Evolutionary conservation across 805 yeast species (phyloP).

Genomic region (Wickerhamomyces sydowiorum): DNA sequence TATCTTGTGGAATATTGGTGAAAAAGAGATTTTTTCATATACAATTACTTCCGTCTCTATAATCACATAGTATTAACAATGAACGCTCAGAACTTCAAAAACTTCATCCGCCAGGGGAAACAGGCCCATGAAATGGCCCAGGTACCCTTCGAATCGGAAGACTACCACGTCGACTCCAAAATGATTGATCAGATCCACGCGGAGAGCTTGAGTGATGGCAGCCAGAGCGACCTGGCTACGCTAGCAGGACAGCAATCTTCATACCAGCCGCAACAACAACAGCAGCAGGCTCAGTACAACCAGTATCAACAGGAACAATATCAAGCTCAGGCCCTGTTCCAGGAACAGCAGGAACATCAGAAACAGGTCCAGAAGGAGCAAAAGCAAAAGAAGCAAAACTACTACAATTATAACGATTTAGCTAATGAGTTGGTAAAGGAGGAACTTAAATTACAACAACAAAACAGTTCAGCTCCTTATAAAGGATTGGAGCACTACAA

Average conservation of each 20-base stretch:
- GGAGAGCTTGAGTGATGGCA: background rate
- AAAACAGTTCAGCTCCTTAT: constrained; percentile 3
- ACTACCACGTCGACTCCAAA: background rate
- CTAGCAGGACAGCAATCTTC: background rate
- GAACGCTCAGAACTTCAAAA: constrained; percentile 29
- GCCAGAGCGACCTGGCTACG: background rate
- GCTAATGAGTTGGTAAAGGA: constrained; percentile 22
- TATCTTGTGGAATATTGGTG: too few species aligned
- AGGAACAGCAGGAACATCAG: background rate
- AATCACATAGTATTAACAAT: background rate
- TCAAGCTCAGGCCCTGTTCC: background rate
- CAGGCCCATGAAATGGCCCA: constrained; percentile 24
- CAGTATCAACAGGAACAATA: background rate
- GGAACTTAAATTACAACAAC: constrained; percentile 15
- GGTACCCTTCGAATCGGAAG: background rate
- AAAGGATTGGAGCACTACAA: constrained; percentile 26
- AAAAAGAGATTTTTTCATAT: too few species aligned
- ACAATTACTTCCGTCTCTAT: too few species aligned
- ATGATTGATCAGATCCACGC: background rate
- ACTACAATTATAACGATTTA: constrained; percentile 20
- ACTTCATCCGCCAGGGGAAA: constrained; percentile 38
- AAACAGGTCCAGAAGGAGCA: constrained; percentile 2
- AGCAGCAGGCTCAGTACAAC: background rate
- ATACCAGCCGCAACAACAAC: background rate
- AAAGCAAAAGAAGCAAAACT: constrained; percentile 1